Conservation (phyloP, 176 grass and related monocot species). For the Cocos nucifera region DNA sequence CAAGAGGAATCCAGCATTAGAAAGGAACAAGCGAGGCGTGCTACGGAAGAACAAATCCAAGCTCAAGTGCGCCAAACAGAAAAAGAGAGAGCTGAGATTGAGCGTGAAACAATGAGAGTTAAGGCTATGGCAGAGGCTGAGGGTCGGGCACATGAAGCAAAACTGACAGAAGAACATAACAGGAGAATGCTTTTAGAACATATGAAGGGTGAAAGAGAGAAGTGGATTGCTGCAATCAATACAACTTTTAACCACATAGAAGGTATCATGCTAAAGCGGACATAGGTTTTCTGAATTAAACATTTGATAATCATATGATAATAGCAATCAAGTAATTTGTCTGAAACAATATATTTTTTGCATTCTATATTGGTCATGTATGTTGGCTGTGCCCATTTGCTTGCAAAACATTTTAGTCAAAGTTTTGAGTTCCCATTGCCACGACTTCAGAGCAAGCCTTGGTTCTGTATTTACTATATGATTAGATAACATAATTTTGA, state of each 20-base stretch:
- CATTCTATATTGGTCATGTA: no score
- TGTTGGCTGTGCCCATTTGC: no score
- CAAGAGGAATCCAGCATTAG: slow-evolving; percentile 57
- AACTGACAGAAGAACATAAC: slow-evolving; percentile 42
- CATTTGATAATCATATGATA: no score
- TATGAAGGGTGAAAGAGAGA: slow-evolving; percentile 66
- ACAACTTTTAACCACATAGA: slow-evolving; percentile 85
- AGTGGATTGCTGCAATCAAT: slow-evolving; percentile 91
- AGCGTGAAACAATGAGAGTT: slow-evolving; percentile 27
- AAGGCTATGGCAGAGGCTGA: slow-evolving; percentile 45
- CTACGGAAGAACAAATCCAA: slow-evolving; percentile 65
- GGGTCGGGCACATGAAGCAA: slow-evolving; percentile 31
- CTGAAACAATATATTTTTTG: no score
- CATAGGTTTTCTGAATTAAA: no score
- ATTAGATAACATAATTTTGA: no score
- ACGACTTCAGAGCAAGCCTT: no score
- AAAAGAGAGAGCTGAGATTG: slow-evolving; percentile 44
- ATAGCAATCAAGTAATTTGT: no score
- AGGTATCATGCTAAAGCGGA: slow-evolving; percentile 33
- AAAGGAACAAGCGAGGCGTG: slow-evolving; percentile 58
- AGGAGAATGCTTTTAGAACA: slow-evolving; percentile 43
- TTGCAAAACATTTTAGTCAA: no score
- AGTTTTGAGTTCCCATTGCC: no score
- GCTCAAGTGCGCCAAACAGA: slow-evolving; percentile 38
- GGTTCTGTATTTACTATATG: no score